Base-by-base conservation (phyloP, 2,329 filamentous ascomycete species). In the Pseudogymnoascus sp. region DNA sequence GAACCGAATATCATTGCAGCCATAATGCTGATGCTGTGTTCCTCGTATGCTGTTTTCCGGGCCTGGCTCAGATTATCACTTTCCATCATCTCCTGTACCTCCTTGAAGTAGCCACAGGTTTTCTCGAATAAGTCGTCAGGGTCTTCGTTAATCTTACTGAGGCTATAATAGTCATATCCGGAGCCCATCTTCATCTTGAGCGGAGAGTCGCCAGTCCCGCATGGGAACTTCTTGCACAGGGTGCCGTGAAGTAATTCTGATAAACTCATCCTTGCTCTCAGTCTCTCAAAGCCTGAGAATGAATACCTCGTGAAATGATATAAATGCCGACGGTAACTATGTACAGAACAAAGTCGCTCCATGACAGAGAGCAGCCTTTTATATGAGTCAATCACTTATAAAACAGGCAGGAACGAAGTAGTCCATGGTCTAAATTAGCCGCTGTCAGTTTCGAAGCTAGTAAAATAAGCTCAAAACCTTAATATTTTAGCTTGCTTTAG, bases 1-100 rank as follows among this genome's bases (percentile, higher is more conserved):
- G 60, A 63, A 3, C 63, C 60, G 42, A 60, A 66, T 14, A 65
- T 64, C 21, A 50, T 50, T 12, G 42, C 12, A 3, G 21, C 42
- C 42, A 50, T 50, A 23, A 5, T 50, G 21, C 7, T 21, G 21
- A 50, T 50, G 21, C 12, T 50, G 14, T 50, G 14, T 8, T 50
- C 42, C 11, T 50, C 42, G 42, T 50, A 50, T 25, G 42, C 21
- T 25, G 42, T 16, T 25, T 23, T n/a, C 2, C 42, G 42, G 12
- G 42, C 42, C 2, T 50, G 21, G 42, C 12, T 14, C 2, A 50
- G 18, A 10, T 50, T 25, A 21, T 25, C 42, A 25, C 11, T 50
- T 25, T 25, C 42, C 42, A 50, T 50, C 21, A 50, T 50, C 5
- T n/a, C 12, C 8, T 3, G 11, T 14, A 50, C 42, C 11, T 50